Percentiles rank a stretch among this genome's conserved stretches.
Evolutionary conservation across 345 rosid species (phyloP).

Genomic region (Erodium maritimum): DNA sequence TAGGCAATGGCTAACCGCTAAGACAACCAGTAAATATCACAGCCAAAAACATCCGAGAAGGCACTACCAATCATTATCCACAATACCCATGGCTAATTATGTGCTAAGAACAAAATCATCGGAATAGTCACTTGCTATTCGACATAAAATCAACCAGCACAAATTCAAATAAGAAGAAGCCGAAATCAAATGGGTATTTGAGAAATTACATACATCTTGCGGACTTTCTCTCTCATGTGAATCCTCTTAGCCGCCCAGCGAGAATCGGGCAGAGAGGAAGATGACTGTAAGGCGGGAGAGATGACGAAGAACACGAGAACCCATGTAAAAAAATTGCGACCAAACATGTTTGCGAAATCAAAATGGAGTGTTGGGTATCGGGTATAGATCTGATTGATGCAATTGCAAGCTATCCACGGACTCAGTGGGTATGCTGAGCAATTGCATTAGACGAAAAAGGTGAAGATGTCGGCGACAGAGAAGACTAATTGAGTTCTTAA

Average conservation of each 20-base stretch:
- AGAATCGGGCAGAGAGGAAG: conserved; percentile 25
- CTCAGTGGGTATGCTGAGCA: not conserved
- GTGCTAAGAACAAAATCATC: not conserved
- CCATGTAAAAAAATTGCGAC: conserved; percentile 20
- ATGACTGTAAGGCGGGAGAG: conserved; percentile 21
- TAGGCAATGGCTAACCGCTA: no score
- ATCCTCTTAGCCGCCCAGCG: conserved; percentile 50
- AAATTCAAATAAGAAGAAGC: conserved; percentile 1
- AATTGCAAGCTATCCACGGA: not conserved
- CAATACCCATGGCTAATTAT: not conserved
- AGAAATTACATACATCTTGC: conserved; percentile 48
- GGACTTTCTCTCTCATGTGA: conserved; percentile 68
- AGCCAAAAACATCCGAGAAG: not conserved
- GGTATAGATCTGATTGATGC: not conserved
- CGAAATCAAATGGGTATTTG: not conserved
- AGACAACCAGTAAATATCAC: not conserved
- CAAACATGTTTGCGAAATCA: not conserved
- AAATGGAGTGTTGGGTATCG: not conserved
- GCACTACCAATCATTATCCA: not conserved
- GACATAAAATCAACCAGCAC: no score
- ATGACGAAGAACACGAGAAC: conserved; percentile 32
- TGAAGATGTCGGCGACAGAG: not conserved
- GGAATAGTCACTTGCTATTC: not conserved
- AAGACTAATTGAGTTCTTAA: not conserved
- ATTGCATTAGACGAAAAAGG: not conserved